Base-by-base conservation (phyloP, 2,329 filamentous ascomycete species). In the Escovopsis sp. region DNA sequence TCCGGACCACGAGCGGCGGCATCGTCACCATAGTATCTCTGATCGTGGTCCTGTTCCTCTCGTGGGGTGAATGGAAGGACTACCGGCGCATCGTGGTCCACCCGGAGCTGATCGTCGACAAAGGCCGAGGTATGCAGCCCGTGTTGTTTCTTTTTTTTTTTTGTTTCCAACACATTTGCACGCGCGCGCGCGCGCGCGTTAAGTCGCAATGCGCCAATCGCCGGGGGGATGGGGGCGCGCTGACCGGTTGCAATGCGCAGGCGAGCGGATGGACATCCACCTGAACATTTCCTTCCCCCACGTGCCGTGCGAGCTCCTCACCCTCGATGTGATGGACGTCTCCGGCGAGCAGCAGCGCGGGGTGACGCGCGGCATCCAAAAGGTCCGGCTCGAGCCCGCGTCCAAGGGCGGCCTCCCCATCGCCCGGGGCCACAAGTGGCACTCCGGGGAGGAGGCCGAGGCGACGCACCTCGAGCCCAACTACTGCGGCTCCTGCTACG, bases 211-310 rank as follows among this genome's bases (percentile, higher is more conserved):
- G 20, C 20, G 20, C 5, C 20, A 15, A 15, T 20, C 37, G 24
- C 14, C 10, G 11, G 24, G 13, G 14, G 10, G 2, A 13, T 7
- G n/a, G n/a, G 29, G 16, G 9, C 7, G 20, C 2, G 30, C 20
- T 34, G 27, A 37, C 32, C 16, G 30, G 35, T 30, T 31, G 10
- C 25, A 32, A 35, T 25, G n/a, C 46, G 43, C 51, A 86, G 84
- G 86, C 61, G 88, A 98, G 71, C 86, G 89, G 63, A 96, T 98
- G 89, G 91, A 96, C 61, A 98, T 98, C 50, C 87, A 94, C 61
- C 75, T 98, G 63, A 98, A 98, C 67, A 80, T 98, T 45, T 91
- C 86, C 37, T 98, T 98, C 60, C 91, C 91, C 9, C 79, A 80
- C 48, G 75, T 98, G 51, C 91, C 91, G 9, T 98, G 91, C 66